Evolutionary conservation across 257 asterid genomes (phyloP).

Genomic region (Scutellaria baicalensis): DNA sequence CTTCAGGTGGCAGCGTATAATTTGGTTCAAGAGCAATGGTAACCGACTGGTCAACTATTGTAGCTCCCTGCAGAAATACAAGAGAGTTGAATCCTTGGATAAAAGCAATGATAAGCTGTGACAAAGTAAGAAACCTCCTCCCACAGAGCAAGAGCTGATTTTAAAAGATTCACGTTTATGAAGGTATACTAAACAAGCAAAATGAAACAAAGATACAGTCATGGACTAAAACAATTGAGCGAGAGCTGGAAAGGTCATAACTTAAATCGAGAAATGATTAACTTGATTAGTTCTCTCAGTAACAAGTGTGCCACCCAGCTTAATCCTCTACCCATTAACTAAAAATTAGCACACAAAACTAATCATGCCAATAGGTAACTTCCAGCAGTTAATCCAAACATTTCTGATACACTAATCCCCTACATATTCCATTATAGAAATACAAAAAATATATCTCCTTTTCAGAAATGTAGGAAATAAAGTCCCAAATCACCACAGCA

Average conservation of each 20-base stretch:
- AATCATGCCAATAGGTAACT: not conserved
- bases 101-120: not conserved
- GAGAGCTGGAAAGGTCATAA: not conserved
- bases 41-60: conserved; percentile 60
- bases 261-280: too few species aligned
- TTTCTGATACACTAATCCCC: not conserved
- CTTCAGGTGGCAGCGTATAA: conserved; percentile 37
- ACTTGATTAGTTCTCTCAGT: not conserved
- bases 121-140: not conserved
- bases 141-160: not conserved
- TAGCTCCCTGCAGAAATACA: conserved; percentile 44
- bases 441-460: not conserved
- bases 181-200: not conserved
- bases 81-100: not conserved
- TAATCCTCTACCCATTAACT: not conserved
- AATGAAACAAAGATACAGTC: not conserved
- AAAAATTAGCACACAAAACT: not conserved
- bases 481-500: not conserved
- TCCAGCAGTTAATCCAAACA: not conserved
- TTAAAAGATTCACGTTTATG: not conserved
- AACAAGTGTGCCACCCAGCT: not conserved
- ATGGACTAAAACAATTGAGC: not conserved
- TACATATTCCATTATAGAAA: not conserved
- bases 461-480: not conserved
- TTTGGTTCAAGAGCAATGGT: conserved; percentile 34